A percentile compares a stretch with the other conserved stretches of the same genome.
These are phyloP conservation scores for Nothomitra cinnamomea DNA, from an alignment of 2,329 filamentous ascomycete genomes.

Conservation along the genomic window DNA sequence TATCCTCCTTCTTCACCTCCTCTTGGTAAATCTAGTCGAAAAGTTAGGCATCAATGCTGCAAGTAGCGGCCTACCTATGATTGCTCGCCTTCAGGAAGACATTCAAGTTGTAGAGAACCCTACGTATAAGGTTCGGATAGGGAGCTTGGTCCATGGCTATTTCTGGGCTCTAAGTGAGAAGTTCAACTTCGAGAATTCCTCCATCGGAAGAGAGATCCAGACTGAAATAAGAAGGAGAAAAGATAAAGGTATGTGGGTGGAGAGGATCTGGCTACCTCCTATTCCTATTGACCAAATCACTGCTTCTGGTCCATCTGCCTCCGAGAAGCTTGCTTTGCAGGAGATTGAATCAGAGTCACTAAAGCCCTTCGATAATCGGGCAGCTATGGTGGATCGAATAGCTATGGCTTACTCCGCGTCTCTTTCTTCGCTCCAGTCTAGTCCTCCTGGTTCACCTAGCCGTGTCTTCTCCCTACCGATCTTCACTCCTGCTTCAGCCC, in stretches of 20 bases:
- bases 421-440: slow-evolving; percentile 45
- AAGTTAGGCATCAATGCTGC: slow-evolving; percentile 70
- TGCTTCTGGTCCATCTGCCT: slow-evolving; percentile 28
- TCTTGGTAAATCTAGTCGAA: slow-evolving; percentile 57
- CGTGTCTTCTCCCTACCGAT: slow-evolving; percentile 20
- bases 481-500: slow-evolving; percentile 19
- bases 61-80: slow-evolving; percentile 69
- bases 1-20: slow-evolving; percentile 57
- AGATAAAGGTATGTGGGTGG: slow-evolving; percentile 62
- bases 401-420: slow-evolving; percentile 51
- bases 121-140: slow-evolving; percentile 58
- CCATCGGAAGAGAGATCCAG: slow-evolving; percentile 52
- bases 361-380: slow-evolving; percentile 58
- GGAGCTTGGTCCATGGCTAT: slow-evolving; percentile 77
- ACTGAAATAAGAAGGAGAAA: slow-evolving; percentile 61
- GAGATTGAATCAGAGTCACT: slow-evolving; percentile 46
- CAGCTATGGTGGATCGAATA: slow-evolving; percentile 56
- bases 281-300: slow-evolving; percentile 44
- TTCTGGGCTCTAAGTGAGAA: slow-evolving; percentile 64
- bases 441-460: slow-evolving; percentile 52
- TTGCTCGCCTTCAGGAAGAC: slow-evolving; percentile 75
- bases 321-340: slow-evolving; percentile 25
- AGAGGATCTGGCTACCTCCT: slow-evolving; percentile 54
- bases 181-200: slow-evolving; percentile 57
- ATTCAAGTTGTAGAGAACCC: slow-evolving; percentile 50